Conservation (phyloP, 2,329 filamentous ascomycete genomes). For the Ophiocordyceps australis region DNA sequence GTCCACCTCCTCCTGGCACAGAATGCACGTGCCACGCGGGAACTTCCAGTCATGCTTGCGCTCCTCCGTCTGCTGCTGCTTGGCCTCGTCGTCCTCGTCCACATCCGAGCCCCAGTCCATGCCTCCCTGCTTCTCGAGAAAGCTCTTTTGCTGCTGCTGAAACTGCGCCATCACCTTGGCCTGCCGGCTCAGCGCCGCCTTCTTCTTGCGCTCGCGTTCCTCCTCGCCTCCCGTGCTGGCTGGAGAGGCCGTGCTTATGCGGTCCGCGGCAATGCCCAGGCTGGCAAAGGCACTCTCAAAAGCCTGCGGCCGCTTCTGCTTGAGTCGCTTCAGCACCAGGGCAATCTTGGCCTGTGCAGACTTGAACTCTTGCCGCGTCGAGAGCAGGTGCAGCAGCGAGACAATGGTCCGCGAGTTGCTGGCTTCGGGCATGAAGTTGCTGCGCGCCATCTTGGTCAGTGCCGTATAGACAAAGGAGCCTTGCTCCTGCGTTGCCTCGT, state of each 20-base stretch:
- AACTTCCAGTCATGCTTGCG: constrained; percentile 62
- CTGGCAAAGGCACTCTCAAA: constrained; percentile 51
- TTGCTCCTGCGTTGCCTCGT: constrained; percentile 17
- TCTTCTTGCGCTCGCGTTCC: constrained; percentile 72
- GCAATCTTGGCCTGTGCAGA: constrained; percentile 70
- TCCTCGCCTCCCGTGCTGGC: constrained; percentile 49
- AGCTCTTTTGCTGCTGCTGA: constrained; percentile 91
- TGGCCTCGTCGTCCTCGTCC: constrained; percentile 61
- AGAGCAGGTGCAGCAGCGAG: constrained; percentile 42
- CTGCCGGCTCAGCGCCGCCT: constrained; percentile 74
- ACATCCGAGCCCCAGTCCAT: constrained; percentile 73
- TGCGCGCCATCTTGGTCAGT: constrained; percentile 43
- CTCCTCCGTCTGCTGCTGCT: constrained; percentile 36
- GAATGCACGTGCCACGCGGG: constrained; percentile 79
- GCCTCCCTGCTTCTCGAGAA: constrained; percentile 73
- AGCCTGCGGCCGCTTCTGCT: constrained; percentile 57
- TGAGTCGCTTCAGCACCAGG: constrained; percentile 68
- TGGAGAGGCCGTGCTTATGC: constrained; percentile 70
- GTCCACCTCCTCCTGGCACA: constrained; percentile 92
- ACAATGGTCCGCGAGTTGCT: constrained; percentile 43
- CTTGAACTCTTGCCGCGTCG: constrained; percentile 56
- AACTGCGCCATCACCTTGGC: constrained; percentile 95
- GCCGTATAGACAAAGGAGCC: constrained; percentile 59
- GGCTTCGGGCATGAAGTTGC: constrained; percentile 39
- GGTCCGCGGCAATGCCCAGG: constrained; percentile 52